Evolutionary conservation across 192 early-diverging fungal genomes (phyloP), one percentile per base, ranked within the genome.

Genomic region (Dissophora globulifera): DNA sequence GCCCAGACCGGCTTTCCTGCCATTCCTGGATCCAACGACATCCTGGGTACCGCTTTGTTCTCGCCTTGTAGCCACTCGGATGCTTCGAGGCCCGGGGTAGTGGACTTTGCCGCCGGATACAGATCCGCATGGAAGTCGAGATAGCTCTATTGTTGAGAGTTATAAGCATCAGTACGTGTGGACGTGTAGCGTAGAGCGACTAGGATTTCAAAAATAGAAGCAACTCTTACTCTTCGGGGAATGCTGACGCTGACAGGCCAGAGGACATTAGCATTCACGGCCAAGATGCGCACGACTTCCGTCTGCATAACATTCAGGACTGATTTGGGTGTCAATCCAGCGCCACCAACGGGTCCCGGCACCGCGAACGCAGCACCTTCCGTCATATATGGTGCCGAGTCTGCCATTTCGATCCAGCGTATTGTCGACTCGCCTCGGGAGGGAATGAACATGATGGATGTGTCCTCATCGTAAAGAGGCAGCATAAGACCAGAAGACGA

Each of bases 81-180:
- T 30, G 79, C 82, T 4, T 88, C 78, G 41, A 90, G 65, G 3
- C 83, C 82, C 16, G 88, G 81, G 8, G 51, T 82, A 16, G 33
- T 67, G 60, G 54, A 85, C 27, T 89, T 85, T 15, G 96, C 94
- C 17, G 94, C 91, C 20, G 96, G 96, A 64, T 91, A 97, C 15
- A 97, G 67, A 48, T 97, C 95, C 13, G 76, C 65, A 62, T 95
- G 92, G 58, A 94, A 97, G 53, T 94, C 94, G 13, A 92, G 80
- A 60, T 94, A 91, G 25, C 84, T 82, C 78, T 90, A 68, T 19
- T 80, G 5, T 25, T 29, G 30, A 2, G 8, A 52, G 9, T 31
- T 7, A 35, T 50, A 11, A 9, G 6, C n/a, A 13, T 32, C 22
- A 35, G 32, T 12, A 13, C 19, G 6, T 15, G 52, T 2, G 2